Evolutionary conservation across 805 yeast genomes (phyloP), one percentile per base, ranked within the genome.

Genomic region (Isabelozyma gotoi): DNA sequence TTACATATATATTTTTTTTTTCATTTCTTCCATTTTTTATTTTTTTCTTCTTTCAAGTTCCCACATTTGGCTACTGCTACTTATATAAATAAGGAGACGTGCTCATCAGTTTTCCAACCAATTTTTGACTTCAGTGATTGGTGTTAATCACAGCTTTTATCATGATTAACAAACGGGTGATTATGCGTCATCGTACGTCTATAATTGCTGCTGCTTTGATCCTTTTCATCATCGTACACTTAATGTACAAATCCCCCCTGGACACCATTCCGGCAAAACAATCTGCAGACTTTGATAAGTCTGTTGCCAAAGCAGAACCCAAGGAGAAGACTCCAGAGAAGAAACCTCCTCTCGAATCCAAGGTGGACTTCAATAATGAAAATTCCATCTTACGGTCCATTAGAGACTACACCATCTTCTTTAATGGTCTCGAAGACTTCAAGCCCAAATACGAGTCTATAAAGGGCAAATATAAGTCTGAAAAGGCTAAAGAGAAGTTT

Each of bases 401-500:
- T 8, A 37, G 37, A n/a, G 66, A 65, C 48, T 59, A 52, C 35
- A 45, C 62, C 2, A 50, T 59, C 1, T 66, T 71, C 46, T 66
- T 76, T 41, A 52, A 61, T 17, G 61, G 56, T 11, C 48, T 67
- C 38, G 69, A 54, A 38, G 55, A 50, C 42, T 75, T 51, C 49
- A 57, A 48, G 3, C 77, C 81, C 12, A 42, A 53, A 1, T 59
- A 71, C 2, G 65, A 59, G 1, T 71, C 75, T n/a, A 55, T 80
- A 27, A 73, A 65, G 29, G 62, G 55, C 37, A 57, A 60, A n/a
- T 80, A 77, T 50, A 61, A 62, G 34, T 51, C 59, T 3, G 72
- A 62, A 11, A 67, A 65, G 48, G 84, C 81, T 2, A 57, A 55
- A 43, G 77, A 78, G 53, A 57, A 62, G 41, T 74, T 74, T 47